Evolutionary conservation across 306 rosid species (phyloP), one percentile per base, ranked within the genome.

Genomic region (Ammopiptanthus mongolicus): DNA sequence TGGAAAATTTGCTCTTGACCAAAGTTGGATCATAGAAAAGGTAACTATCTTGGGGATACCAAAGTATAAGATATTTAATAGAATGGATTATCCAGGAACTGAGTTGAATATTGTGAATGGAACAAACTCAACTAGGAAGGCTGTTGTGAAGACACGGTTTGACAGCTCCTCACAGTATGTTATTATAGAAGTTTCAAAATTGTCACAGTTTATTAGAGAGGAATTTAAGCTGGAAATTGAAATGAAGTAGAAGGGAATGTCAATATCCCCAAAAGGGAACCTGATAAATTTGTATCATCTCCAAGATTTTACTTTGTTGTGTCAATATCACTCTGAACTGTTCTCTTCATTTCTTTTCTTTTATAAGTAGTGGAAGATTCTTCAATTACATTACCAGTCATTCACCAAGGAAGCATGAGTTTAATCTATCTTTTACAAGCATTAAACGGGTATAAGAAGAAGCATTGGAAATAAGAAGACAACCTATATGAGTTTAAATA

Each of bases 31-130:
- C 72, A 84, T 91, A 39, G 84, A 82, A 39, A 87, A 84, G 77
- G 69, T 91, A 17, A 88, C 88, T 19, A 58, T 91, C 33, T 36
- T 94, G 47, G 96, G 98, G 29, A 42, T 94, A 69, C 82, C 88
- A 37, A 88, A 76, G 34, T 62, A 56, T 31, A 63, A 56, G 60
- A 79, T 62, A 3, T 69, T 52, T 18, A 31, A 36, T 23, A 22
- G 29, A 15, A 8, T 17, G 41, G 14, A 37, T 55, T 25, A 58
- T 39, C 60, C 71, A 15, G 75, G 28, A 70, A 77, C 33, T 56
- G 78, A 73, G 18, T 23, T 82, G 58, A 62, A 69, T 14, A 66
- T 78, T 69, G 57, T 56, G 11, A 76, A 67, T 48, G 87, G 88
- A 42, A 71, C 15, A 12, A 66, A 36, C 44, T 76, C 72, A 80